These are phyloP conservation scores for Yamagishiella unicocca DNA, from an alignment of 139 green algal species.

Conservation along the genomic window DNA sequence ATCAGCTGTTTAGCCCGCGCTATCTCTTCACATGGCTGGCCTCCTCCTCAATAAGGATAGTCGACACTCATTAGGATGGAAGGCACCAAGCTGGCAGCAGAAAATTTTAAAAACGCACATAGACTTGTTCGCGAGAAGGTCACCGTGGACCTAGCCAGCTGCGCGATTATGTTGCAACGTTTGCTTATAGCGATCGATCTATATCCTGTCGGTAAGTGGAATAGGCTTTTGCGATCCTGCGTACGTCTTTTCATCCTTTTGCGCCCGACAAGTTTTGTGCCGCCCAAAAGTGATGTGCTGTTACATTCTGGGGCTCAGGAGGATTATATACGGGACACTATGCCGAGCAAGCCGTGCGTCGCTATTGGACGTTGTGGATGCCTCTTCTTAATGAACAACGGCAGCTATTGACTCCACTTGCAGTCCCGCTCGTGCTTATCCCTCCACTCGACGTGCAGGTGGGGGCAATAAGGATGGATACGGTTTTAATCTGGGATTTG, in stretches of 20 bases:
- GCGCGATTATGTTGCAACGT: background rate
- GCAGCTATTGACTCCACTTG: background rate
- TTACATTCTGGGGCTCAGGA: background rate
- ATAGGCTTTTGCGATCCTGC: background rate
- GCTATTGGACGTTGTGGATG: conserved; percentile 44
- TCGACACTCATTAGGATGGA: background rate
- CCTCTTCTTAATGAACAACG: conserved; percentile 3
- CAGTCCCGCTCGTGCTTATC: background rate
- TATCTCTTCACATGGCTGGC: background rate
- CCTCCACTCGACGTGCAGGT: conserved; percentile 43
- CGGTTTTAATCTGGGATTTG: background rate
- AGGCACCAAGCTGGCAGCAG: background rate
- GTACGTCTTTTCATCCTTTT: background rate
- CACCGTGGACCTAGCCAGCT: background rate
- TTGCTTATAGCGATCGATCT: conserved; percentile 25
- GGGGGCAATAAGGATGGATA: too few relatives aligned
- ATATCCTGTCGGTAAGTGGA: background rate
- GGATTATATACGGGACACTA: conserved; percentile 18
- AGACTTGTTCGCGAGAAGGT: background rate
- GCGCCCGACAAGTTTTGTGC: background rate
- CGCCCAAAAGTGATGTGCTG: too few relatives aligned
- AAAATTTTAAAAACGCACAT: background rate
- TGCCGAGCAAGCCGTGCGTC: conserved; percentile 22
- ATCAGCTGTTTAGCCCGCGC: background rate
- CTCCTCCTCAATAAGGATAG: background rate